Base-by-base conservation (phyloP, 352 stramenopile genomes). In the Globisporangium cederbergense region DNA sequence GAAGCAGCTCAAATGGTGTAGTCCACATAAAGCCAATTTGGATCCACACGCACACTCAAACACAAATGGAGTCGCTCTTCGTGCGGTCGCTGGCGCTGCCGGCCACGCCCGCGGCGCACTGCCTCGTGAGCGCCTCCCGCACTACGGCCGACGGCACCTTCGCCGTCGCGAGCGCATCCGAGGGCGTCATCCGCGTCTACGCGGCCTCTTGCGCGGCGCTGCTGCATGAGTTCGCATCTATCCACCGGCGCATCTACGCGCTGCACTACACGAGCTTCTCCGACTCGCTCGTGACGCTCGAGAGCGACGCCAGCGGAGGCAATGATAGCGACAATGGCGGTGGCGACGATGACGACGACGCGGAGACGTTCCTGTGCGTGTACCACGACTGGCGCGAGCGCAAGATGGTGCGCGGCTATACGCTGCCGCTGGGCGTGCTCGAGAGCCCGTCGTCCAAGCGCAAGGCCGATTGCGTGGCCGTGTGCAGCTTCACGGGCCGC, bases 221-320 rank as follows among this genome's bases (percentile, higher is more conserved):
- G 20, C 69, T 95, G 60, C 86, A 95, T 62, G 86, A 95, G 66
- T 95, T 95, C 64, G 58, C 81, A 43, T 77, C 82, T 42, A 89
- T 95, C 68, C 86, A 95, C 68, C 68, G 66, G 11, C 81, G 70
- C 60, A 69, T 95, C 57, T 76, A 90, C 60, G 70, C 79, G 46
- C 64, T 95, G 67, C 80, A 90, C 60, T 93, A 93, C 71, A 95
- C 86, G 58, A 92, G 83, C 71, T 93, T 95, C 65, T 92, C 84
- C 16, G 86, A 95, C 66, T 90, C 83, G 58, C 73, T 95, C 42
- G 82, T 95, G 67, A 95, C 86, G 53, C 77, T 95, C 43, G 84
- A 95, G 69, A 93, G 84, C 64, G 74, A 89, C 36, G 56, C 28
- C 2, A 25, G 34, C 34, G 8, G 43, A 6, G 58, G 56, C 2